These are phyloP conservation scores for Euphorbia celastroides DNA, from an alignment of 441 rosid species.

Conservation along the genomic window DNA sequence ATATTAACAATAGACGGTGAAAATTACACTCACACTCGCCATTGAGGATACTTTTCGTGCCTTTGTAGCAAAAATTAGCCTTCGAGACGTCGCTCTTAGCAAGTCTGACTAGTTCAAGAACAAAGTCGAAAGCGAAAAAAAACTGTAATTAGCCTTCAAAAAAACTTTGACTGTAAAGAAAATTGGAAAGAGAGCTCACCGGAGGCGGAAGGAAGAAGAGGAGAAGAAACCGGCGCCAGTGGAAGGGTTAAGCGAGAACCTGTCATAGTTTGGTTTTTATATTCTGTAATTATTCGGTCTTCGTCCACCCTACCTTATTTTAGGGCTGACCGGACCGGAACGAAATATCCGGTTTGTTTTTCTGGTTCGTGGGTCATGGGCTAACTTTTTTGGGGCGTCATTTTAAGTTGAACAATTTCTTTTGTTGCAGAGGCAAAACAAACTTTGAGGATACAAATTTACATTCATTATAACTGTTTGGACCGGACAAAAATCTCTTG, in stretches of 20 bases:
- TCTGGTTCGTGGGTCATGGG: neutral
- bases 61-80: constrained; percentile 31
- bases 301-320: neutral
- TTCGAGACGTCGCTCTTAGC: constrained; percentile 43
- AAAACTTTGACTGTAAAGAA: neutral
- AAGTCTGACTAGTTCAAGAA: constrained; percentile 64
- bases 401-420: too few species aligned
- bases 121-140: neutral
- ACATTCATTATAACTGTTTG: too few species aligned
- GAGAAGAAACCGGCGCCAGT: constrained; percentile 38
- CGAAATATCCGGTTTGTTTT: neutral
- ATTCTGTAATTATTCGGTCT: neutral
- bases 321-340: neutral
- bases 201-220: constrained; percentile 28
- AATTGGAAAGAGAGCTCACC: constrained; percentile 27
- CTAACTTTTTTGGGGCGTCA: neutral
- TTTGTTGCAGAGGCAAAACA: too few species aligned
- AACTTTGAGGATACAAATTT: too few species aligned
- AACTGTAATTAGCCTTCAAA: constrained; percentile 1
- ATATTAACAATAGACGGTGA: neutral
- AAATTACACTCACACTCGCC: constrained; percentile 51
- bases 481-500: too few species aligned
- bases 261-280: constrained; percentile 25
- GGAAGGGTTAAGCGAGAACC: constrained; percentile 23
- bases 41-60: constrained; percentile 43